These are phyloP conservation scores for Yarrowia alimentaria DNA, from an alignment of 805 yeast species.

Conservation along the genomic window DNA sequence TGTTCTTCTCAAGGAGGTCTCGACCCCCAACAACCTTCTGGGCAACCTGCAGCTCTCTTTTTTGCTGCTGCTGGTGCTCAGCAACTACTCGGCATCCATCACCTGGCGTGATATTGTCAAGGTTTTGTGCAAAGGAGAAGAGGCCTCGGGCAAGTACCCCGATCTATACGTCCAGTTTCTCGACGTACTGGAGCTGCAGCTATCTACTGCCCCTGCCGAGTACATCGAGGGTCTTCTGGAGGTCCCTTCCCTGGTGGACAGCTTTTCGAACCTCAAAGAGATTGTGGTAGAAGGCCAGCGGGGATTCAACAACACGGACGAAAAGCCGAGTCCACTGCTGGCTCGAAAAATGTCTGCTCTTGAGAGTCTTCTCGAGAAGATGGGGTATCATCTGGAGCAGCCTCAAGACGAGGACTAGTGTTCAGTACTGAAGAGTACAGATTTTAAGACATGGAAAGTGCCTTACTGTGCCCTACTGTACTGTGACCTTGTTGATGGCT, in stretches of 20 bases:
- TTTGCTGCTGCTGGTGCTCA: slow-evolving; percentile 51
- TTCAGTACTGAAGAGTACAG: too few relatives aligned
- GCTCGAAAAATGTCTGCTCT: background rate
- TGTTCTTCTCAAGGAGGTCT: slow-evolving; percentile 39
- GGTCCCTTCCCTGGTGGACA: slow-evolving; percentile 33
- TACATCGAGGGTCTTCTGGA: slow-evolving; percentile 43
- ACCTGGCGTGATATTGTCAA: slow-evolving; percentile 61
- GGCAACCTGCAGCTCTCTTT: slow-evolving; percentile 58
- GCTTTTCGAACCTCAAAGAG: slow-evolving; percentile 29
- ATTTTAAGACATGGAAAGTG: too few relatives aligned
- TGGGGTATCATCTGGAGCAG: too few relatives aligned
- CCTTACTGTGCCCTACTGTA: too few relatives aligned
- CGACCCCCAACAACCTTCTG: slow-evolving; percentile 38
- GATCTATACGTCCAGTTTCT: slow-evolving; percentile 41
- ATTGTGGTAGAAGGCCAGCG: slow-evolving; percentile 19
- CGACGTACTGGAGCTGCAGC: slow-evolving; percentile 41
- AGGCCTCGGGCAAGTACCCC: slow-evolving; percentile 35
- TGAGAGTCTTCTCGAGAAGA: background rate
- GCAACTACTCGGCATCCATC: slow-evolving; percentile 59
- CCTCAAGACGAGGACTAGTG: too few relatives aligned
- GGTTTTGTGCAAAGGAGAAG: slow-evolving; percentile 44
- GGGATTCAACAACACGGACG: slow-evolving; percentile 5
- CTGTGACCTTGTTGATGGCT: too few relatives aligned
- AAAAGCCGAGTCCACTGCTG: background rate
- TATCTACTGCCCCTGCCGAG: slow-evolving; percentile 46